Base-by-base conservation (phyloP, 2,329 filamentous ascomycete genomes). In the Leptosphaerulina australis region DNA sequence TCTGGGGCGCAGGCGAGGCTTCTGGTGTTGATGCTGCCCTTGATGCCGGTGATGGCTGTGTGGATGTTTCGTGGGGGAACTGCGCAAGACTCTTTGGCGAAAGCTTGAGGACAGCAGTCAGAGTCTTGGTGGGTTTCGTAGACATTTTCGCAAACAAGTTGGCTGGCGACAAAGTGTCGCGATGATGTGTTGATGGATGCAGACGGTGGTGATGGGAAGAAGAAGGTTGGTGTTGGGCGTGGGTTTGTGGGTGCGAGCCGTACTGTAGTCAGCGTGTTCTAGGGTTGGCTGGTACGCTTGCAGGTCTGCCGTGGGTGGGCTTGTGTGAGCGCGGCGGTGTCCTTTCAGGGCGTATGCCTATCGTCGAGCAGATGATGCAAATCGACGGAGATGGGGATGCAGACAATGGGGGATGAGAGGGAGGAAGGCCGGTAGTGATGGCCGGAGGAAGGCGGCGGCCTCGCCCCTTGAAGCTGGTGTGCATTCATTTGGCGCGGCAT, bases 11-110 rank as follows among this genome's bases (percentile, higher is more conserved):
- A n/a, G 69, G 66, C 25, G 72, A 73, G 33, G 64, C 60, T 25
- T 52, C 46, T 43, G 68, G 64, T 30, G 74, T 70, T 33, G 72
- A 71, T 28, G 68, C 68, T 22, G 74, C 70, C 51, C 77, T 75
- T 37, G 70, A 60, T 37, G 60, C 55, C 7, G 43, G 50, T 28
- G 50, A 53, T 14, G 64, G 55, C 38, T 59, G 60, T 21, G 68
- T 58, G 31, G 64, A 53, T 22, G 60, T 59, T 40, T 60, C 55
- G 37, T 65, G 62, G 8, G 66, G 64, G 46, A 71, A 72, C 15
- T 61, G 62, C 28, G 58, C 46, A 37, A 74, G 69, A 8, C 46
- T 46, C 30, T 59, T 56, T 39, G 67, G 62, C 33, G 71, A 59
- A 33, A 74, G 67, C 54, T 58, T 62, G 53, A 74, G 68, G 45